Evolutionary conservation across 768 basidiomycete species (phyloP).

Genomic region (Candolleomyces eurysporus): DNA sequence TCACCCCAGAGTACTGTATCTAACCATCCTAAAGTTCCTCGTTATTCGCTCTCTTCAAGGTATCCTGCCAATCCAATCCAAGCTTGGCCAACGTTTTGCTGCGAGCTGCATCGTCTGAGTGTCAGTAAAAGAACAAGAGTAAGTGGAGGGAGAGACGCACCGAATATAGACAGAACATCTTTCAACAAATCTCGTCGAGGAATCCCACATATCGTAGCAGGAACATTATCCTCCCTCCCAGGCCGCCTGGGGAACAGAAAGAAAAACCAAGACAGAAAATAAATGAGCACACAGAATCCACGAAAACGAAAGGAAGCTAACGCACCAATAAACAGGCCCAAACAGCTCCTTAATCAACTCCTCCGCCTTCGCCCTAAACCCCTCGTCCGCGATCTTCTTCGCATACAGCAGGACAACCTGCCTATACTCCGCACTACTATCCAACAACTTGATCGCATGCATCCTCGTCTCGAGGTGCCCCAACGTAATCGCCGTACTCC

Average conservation of each 20-base stretch:
- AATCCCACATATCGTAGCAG: conserved; percentile 65
- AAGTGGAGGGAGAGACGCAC: conserved; percentile 40
- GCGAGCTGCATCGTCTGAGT: conserved; percentile 44
- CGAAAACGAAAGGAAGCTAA: not conserved
- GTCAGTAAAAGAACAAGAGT: not conserved
- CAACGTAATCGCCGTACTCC: conserved; percentile 78
- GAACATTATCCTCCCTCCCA: conserved; percentile 63
- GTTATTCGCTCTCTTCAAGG: conserved; percentile 58
- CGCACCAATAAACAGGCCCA: conserved; percentile 88
- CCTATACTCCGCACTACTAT: conserved; percentile 85
- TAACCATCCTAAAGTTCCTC: conserved; percentile 35
- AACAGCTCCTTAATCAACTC: conserved; percentile 89
- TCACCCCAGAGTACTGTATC: not conserved
- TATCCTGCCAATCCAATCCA: conserved; percentile 81
- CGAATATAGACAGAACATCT: conserved; percentile 77
- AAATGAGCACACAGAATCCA: not conserved
- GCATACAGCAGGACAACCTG: conserved; percentile 74
- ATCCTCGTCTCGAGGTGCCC: conserved; percentile 86
- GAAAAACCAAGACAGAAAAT: not conserved
- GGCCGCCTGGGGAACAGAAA: conserved; percentile 53
- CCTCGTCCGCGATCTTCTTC: conserved; percentile 85
- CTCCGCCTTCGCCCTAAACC: conserved; percentile 83
- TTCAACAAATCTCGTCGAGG: conserved; percentile 79
- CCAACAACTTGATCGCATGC: conserved; percentile 69
- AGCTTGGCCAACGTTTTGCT: conserved; percentile 76